Evolutionary conservation across 1,139 yeast genomes (phyloP).

Genomic region (Scheffersomyces parashehatae): DNA sequence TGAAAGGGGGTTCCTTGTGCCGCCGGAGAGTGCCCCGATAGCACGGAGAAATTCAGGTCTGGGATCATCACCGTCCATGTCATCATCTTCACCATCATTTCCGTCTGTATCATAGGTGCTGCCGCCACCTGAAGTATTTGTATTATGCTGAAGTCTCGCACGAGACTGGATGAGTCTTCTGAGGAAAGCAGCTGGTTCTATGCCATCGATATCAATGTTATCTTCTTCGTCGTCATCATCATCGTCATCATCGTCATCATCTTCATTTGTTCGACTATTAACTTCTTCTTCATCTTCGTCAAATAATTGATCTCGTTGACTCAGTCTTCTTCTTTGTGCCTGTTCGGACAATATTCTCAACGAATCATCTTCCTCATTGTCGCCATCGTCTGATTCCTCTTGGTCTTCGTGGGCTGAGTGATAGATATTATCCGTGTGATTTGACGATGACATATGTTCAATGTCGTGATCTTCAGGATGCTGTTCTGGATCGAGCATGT

Average conservation of each 20-base stretch:
- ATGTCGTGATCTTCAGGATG: too few relatives aligned
- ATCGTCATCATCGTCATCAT: slow-evolving; percentile 15
- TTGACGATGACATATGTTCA: too few relatives aligned
- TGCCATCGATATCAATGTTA: slow-evolving; percentile 20
- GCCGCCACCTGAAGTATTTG: not conserved
- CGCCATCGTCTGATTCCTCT: not conserved
- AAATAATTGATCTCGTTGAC: slow-evolving; percentile 5
- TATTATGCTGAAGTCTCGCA: not conserved
- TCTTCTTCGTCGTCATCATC: slow-evolving; percentile 17
- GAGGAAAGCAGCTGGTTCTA: slow-evolving; percentile 25
- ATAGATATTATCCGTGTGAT: not conserved
- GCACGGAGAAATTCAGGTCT: slow-evolving; percentile 31
- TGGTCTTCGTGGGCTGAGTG: not conserved
- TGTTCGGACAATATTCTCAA: slow-evolving; percentile 12
- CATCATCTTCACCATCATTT: slow-evolving; percentile 12
- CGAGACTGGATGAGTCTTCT: slow-evolving; percentile 19
- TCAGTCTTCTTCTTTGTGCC: slow-evolving; percentile 11
- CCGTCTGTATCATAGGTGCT: not conserved
- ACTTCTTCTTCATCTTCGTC: slow-evolving; percentile 20
- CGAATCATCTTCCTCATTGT: slow-evolving; percentile 11
- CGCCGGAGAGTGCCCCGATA: slow-evolving; percentile 21
- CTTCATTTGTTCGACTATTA: slow-evolving; percentile 20
- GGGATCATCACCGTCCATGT: slow-evolving; percentile 23
- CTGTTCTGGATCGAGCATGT: too few relatives aligned
- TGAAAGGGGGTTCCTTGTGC: slow-evolving; percentile 1